phyloP scores from a whole-genome alignment of 192 early-diverging fungal genomes.

The Mortierella alpina region DNA sequence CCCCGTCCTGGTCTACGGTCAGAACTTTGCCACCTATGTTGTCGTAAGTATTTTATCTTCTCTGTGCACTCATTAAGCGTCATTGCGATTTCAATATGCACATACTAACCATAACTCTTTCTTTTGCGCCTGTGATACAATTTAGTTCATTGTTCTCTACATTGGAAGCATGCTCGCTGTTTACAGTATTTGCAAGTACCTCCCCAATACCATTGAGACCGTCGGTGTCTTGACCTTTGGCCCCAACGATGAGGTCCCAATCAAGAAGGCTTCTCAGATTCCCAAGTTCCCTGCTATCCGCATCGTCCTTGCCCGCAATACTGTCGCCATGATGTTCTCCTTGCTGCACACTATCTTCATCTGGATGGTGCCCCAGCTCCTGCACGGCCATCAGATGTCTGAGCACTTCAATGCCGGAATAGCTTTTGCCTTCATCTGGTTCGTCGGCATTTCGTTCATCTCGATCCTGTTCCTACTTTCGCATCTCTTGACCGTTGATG shows the following conservation, averaged over 20 bases:
- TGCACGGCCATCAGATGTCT: conserved; percentile 40
- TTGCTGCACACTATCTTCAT: conserved; percentile 39
- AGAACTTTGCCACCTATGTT: conserved; percentile 50
- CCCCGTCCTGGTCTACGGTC: conserved; percentile 47
- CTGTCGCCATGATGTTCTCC: conserved; percentile 34
- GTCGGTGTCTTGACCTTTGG: conserved; percentile 47
- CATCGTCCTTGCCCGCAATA: conserved; percentile 38
- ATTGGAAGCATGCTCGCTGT: conserved; percentile 49
- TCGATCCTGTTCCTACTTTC: conserved; percentile 35
- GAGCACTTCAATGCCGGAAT: conserved; percentile 39
- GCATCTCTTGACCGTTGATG: conserved; percentile 41
- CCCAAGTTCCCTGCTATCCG: conserved; percentile 51
- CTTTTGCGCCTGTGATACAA: not conserved
- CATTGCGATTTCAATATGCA: not conserved
- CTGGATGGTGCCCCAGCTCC: conserved; percentile 53
- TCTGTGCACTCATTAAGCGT: not conserved
- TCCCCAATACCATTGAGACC: conserved; percentile 51
- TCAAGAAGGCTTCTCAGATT: conserved; percentile 18
- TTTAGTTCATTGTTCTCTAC: conserved; percentile 45
- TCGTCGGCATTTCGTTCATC: conserved; percentile 43
- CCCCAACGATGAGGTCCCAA: not conserved
- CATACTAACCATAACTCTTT: not conserved
- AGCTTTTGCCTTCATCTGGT: conserved; percentile 49
- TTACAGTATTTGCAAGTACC: conserved; percentile 44
- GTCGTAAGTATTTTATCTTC: conserved; percentile 24